Evolutionary conservation across 2,329 filamentous ascomycete species (phyloP), one percentile per base, ranked within the genome.

Genomic region (Monosporascus sp.): DNA sequence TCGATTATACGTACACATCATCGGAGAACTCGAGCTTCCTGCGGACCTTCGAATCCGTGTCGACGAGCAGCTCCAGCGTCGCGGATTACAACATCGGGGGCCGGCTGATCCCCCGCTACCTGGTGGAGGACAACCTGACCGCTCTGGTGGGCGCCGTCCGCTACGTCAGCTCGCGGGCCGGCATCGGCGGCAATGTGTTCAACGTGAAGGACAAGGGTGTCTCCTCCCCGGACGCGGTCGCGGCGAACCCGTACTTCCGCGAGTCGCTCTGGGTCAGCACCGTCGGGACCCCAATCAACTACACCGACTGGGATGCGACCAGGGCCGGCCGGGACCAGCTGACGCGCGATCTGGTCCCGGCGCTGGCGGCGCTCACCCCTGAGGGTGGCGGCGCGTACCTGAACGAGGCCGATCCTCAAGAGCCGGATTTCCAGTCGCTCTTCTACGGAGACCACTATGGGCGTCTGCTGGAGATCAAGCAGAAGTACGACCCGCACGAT

Each of bases 261-360:
- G 47, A 82, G 26, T 82, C 80, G 55, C 84, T 83, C n/a, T n/a
- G n/a, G 52, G 82, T 71, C 5, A 82, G 67, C 3, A 85, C 67
- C 64, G 84, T 74, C 24, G 78, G 69, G 5, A 24, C 40, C n/a
- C 40, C 40, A 19, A 44, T 44, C n/a, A 22, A 44, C 40, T 44
- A 44, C n/a, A 22, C 40, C 40, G n/a, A 44, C 20, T 44, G 9
- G 9, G n/a, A 8, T 5, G 40, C 40, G 19, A 44, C 4, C n/a
- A 8, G 9, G 5, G 40, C 40, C 9, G 40, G 8, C 9, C 40
- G 22, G 19, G 40, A 44, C 20, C 20, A 24, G n/a, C 4, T 44
- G 9, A 44, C 40, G 20, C n/a, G 22, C 40, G 40, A 44, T 24
- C 40, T 44, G 6, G n/a, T 44, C 9, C 40, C 40, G 19, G 40